These are phyloP conservation scores for Linum lewisii DNA, from an alignment of 345 rosid genomes.

Conservation along the genomic window DNA sequence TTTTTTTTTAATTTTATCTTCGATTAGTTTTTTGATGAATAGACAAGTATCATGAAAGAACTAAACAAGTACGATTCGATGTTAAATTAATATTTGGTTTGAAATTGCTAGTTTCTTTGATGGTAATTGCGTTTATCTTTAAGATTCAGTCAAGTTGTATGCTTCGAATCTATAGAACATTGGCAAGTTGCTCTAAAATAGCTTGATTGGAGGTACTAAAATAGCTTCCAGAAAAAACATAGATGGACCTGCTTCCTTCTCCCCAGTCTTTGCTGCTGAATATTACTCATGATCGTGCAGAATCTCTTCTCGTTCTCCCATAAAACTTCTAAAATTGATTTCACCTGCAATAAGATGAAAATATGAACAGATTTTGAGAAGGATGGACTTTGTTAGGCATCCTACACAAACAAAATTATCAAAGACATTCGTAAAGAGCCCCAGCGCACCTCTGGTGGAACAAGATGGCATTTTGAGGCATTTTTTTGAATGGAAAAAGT, in stretches of 20 bases:
- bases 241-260: conserved; percentile 30
- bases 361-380: conserved; percentile 9
- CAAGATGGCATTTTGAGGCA: conserved; percentile 34
- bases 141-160: no score
- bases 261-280: conserved; percentile 52
- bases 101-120: no score
- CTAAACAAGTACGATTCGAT: no score
- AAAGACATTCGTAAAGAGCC: conserved; percentile 9
- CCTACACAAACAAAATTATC: background rate
- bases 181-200: no score
- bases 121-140: no score
- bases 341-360: conserved; percentile 41
- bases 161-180: no score
- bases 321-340: conserved; percentile 38
- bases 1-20: no score
- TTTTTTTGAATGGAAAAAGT: conserved; percentile 28
- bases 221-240: conserved; percentile 77
- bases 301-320: conserved; percentile 78
- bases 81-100: no score
- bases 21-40: no score
- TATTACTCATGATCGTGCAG: conserved; percentile 66
- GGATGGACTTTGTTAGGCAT: background rate
- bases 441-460: conserved; percentile 63
- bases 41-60: no score
- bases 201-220: conserved; percentile 81